Base-by-base conservation (phyloP, 768 basidiomycete genomes). In the Tephrocybe sp. region DNA sequence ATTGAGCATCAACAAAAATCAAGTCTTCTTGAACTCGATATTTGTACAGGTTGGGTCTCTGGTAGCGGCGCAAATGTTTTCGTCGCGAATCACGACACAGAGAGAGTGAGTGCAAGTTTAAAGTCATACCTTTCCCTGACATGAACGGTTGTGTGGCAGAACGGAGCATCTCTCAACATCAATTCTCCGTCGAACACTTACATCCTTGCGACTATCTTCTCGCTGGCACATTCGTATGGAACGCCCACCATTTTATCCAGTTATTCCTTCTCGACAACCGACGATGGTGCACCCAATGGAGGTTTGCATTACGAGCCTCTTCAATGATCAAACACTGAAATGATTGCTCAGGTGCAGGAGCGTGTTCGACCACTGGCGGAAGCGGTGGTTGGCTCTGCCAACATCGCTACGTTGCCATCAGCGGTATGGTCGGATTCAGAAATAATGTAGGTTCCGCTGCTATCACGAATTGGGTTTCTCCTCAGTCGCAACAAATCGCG, bases 21-120 rank as follows among this genome's bases (percentile, higher is more conserved):
- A 18, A 21, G 27, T 33, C 42, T 0, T 40, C 27, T 43, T 22
- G 43, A 41, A 11, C 27, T 29, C 7, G 23, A 8, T 38, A 10
- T 27, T 7, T 42, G n/a, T 34, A 4, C 33, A 83, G 82, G 82
- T 1, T 88, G 83, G 84, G 69, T 85, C 2, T 37, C 76, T 0
- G 72, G 82, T 2, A 66, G 61, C 0, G 55, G 58, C 13, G 84
- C 84, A 0, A 87, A 86, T 54, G 76, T 81, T 6, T 86, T 86
- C 50, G 83, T 86, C 4, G 69, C 78, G 0, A 84, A 87, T 56
- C 85, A 86, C 49, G 86, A 87, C 55, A 86, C 84, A 1, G 86
- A 86, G 61, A 66, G 85, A 37, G 77, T 76, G 39, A 21, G 68
- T 54, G 6, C 16, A 24, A 30, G 10, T 9, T 3, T 18, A 23